phyloP scores from a whole-genome alignment of 345 rosid genomes.

The Orychophragmus violaceus region DNA sequence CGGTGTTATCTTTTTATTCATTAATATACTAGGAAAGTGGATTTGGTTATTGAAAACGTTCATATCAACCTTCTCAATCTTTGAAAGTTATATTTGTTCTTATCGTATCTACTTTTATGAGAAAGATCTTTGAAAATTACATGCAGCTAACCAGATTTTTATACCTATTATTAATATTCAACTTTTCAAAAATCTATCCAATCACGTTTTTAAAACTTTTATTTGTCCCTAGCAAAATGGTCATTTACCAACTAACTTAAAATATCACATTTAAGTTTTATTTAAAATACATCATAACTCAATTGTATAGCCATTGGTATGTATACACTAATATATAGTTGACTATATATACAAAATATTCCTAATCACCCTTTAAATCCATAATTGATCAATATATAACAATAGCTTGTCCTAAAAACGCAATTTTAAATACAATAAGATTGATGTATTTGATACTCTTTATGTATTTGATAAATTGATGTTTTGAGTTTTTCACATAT shows the following conservation, averaged over 20 bases:
- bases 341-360: background rate
- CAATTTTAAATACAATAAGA: background rate
- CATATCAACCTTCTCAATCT: background rate
- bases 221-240: background rate
- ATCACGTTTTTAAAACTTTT: background rate
- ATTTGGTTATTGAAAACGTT: conserved; percentile 6
- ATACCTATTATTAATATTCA: background rate
- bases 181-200: background rate
- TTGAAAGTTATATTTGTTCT: conserved; percentile 32
- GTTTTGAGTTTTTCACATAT: too few species aligned
- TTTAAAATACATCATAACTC: too few species aligned
- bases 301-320: too few species aligned
- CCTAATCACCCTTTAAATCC: background rate
- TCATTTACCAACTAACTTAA: background rate
- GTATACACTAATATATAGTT: background rate
- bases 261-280: background rate
- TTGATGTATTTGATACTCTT: too few species aligned
- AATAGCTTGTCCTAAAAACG: background rate
- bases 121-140: background rate
- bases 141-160: conserved; percentile 4
- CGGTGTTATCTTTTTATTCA: conserved; percentile 7
- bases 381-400: background rate
- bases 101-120: conserved; percentile 6
- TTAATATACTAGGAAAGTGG: background rate
- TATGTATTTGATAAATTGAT: too few species aligned